Evolutionary conservation across 1,139 yeast genomes (phyloP).

Genomic region (Hansenula sp.): DNA sequence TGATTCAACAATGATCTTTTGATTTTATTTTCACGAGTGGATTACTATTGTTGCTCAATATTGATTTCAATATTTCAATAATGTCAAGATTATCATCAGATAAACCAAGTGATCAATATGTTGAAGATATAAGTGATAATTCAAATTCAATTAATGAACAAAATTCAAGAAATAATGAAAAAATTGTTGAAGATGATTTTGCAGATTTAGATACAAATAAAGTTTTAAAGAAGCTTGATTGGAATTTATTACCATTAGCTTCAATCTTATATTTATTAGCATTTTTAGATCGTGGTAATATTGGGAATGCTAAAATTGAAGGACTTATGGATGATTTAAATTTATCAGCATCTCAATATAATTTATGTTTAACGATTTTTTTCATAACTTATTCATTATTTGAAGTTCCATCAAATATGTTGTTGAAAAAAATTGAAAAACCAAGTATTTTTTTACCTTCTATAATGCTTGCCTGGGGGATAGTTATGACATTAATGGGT

Average conservation of each 20-base stretch:
- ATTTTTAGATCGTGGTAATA: slow-evolving; percentile 56
- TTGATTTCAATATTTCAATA: too few species aligned
- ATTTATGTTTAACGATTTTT: slow-evolving; percentile 49
- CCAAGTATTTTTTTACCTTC: slow-evolving; percentile 42
- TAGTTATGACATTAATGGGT: slow-evolving; percentile 43
- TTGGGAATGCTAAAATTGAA: slow-evolving; percentile 59
- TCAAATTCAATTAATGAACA: neutral
- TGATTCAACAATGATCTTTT: too few species aligned
- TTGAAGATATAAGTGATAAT: neutral
- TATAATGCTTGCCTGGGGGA: slow-evolving; percentile 51
- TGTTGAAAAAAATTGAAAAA: slow-evolving; percentile 37
- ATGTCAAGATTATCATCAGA: neutral
- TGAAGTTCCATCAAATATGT: slow-evolving; percentile 48
- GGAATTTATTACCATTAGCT: slow-evolving; percentile 43
- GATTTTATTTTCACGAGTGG: too few species aligned
- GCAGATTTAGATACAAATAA: slow-evolving; percentile 28
- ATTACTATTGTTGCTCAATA: too few species aligned
- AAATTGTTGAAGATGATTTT: slow-evolving; percentile 8
- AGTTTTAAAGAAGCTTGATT: slow-evolving; percentile 40
- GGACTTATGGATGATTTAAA: slow-evolving; percentile 50
- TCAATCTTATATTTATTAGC: slow-evolving; percentile 48
- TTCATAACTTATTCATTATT: slow-evolving; percentile 52
- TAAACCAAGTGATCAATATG: neutral
- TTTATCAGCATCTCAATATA: slow-evolving; percentile 45
- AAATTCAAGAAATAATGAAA: neutral